A percentile compares a stretch with the other conserved stretches of the same genome.
phyloP scores from a whole-genome alignment of 176 grass and related monocot species.

The Olyra latifolia region DNA sequence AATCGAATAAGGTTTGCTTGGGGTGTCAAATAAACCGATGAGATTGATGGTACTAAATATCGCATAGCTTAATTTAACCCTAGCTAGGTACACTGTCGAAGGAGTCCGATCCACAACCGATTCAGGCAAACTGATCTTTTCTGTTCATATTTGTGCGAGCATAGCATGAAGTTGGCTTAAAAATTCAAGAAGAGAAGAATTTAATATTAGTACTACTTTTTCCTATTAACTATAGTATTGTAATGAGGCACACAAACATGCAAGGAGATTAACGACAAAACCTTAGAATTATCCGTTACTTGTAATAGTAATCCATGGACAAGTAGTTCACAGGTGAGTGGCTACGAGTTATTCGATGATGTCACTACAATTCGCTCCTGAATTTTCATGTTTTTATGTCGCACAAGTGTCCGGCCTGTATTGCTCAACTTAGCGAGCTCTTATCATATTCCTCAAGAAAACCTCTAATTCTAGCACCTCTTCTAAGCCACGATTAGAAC shows the following conservation, averaged over 20 bases:
- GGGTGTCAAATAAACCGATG: conserved; percentile 24
- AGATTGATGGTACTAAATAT: conserved; percentile 40
- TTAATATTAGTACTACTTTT: not conserved
- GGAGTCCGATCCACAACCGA: not conserved
- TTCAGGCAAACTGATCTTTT: not conserved
- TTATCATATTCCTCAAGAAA: too few species aligned
- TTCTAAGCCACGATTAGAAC: too few species aligned
- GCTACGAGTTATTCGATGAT: not conserved
- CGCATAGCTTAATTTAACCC: conserved; percentile 26
- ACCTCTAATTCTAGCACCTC: too few species aligned
- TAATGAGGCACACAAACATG: not conserved
- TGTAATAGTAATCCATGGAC: not conserved
- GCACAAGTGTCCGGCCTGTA: too few species aligned
- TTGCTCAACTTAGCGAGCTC: too few species aligned
- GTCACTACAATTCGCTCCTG: too few species aligned
- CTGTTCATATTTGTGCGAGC: not conserved
- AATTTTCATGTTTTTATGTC: too few species aligned
- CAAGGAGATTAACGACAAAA: not conserved
- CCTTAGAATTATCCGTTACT: not conserved
- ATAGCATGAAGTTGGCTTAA: not conserved
- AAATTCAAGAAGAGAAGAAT: not conserved
- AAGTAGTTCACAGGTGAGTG: not conserved
- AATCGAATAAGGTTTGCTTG: conserved; percentile 47
- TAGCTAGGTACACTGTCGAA: not conserved
- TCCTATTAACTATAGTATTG: too few species aligned